phyloP scores from a whole-genome alignment of 2,329 filamentous ascomycete genomes.

The Trichoderma sp. region DNA sequence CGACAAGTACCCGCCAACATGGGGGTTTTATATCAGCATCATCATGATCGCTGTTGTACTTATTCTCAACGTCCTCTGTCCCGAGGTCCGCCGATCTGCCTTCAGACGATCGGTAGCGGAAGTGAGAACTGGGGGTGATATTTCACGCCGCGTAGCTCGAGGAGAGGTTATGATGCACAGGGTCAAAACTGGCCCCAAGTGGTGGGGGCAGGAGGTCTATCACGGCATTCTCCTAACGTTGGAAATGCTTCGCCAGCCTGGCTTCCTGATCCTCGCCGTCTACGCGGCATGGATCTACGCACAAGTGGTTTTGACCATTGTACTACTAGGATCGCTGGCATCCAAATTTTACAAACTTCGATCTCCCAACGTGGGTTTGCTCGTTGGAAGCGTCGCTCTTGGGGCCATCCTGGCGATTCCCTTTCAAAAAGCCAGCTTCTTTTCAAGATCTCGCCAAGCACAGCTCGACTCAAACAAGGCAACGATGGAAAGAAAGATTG shows the following conservation, averaged over 20 bases:
- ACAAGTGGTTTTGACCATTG: conserved; percentile 71
- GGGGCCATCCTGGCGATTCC: conserved; percentile 71
- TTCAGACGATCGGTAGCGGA: conserved; percentile 70
- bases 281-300: conserved; percentile 80
- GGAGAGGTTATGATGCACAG: conserved; percentile 79
- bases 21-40: conserved; percentile 76
- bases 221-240: conserved; percentile 67
- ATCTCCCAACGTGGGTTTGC: conserved; percentile 66
- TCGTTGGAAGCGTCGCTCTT: conserved; percentile 65
- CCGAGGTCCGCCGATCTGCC: conserved; percentile 69
- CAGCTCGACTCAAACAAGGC: conserved; percentile 65
- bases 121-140: conserved; percentile 54
- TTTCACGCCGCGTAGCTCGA: conserved; percentile 62
- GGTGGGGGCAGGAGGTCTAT: conserved; percentile 76
- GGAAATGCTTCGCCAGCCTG: conserved; percentile 73
- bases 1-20: conserved; percentile 62
- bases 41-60: conserved; percentile 66
- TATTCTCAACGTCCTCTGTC: conserved; percentile 68
- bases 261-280: conserved; percentile 70
- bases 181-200: conserved; percentile 68
- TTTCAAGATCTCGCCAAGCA: conserved; percentile 64
- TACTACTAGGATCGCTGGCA: conserved; percentile 70
- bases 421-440: conserved; percentile 69
- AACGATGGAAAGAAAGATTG: conserved; percentile 63
- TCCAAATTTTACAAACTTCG: conserved; percentile 67